These are phyloP conservation scores for Nicotiana sylvestris DNA, from an alignment of 257 asterid genomes.

Conservation along the genomic window DNA sequence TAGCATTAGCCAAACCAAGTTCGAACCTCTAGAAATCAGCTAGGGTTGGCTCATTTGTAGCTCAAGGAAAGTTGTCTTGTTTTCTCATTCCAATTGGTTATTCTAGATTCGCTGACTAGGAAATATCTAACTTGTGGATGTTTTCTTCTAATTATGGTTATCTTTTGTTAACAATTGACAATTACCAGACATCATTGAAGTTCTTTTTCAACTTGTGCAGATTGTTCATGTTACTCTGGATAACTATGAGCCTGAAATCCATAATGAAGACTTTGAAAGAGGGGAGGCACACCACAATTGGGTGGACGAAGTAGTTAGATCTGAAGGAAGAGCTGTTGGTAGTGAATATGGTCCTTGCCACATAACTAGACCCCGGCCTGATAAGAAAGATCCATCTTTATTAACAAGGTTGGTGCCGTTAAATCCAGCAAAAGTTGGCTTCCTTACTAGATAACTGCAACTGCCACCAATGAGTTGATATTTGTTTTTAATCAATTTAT, in stretches of 20 bases:
- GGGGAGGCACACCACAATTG: conserved; percentile 84
- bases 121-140: neutral
- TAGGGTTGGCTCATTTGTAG: neutral
- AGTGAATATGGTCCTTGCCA: conserved; percentile 64
- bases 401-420: conserved; percentile 53
- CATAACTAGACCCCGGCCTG: conserved; percentile 54
- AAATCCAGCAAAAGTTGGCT: neutral
- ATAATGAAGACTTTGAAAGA: conserved; percentile 55
- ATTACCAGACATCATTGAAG: conserved; percentile 5
- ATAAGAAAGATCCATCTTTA: conserved; percentile 71
- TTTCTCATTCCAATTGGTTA: neutral
- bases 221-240: conserved; percentile 73
- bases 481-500: neutral
- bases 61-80: neutral
- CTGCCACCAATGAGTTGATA: neutral
- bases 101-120: neutral
- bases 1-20: neutral
- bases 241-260: conserved; percentile 61
- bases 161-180: conserved; percentile 5
- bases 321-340: conserved; percentile 80
- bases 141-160: neutral
- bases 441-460: neutral
- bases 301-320: conserved; percentile 94
- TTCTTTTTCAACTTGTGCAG: conserved; percentile 33
- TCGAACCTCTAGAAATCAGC: neutral